These are phyloP conservation scores for Vitis hybrid DNA, from an alignment of 177 flowering plant species.

Conservation along the genomic window DNA sequence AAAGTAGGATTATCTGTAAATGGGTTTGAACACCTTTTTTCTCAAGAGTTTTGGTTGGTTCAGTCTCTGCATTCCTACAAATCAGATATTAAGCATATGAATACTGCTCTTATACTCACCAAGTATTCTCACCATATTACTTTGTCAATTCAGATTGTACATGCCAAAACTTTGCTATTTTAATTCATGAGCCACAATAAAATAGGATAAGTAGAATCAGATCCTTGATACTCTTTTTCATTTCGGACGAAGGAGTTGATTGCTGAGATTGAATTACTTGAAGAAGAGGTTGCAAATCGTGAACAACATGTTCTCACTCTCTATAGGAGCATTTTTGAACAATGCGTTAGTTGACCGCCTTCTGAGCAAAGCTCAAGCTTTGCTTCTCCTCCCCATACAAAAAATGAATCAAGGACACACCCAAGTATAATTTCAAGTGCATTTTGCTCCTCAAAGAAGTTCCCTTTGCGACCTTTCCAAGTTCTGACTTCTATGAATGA, in stretches of 20 bases:
- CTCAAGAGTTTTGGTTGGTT: not conserved
- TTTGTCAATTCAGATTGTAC: not conserved
- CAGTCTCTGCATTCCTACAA: not conserved
- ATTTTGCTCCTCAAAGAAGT: slow-evolving; percentile 82
- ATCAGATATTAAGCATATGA: not conserved
- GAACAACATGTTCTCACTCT: slow-evolving; percentile 86
- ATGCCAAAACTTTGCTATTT: too few species aligned
- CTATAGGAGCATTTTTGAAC: slow-evolving; percentile 71
- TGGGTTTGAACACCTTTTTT: not conserved
- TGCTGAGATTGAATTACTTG: slow-evolving; percentile 78
- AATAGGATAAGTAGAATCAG: not conserved
- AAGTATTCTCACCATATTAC: not conserved
- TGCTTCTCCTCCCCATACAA: slow-evolving; percentile 65
- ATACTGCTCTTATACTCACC: not conserved
- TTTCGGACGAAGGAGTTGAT: slow-evolving; percentile 71
- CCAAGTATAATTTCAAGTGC: slow-evolving; percentile 78
- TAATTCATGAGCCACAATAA: not conserved
- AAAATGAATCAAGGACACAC: slow-evolving; percentile 55
- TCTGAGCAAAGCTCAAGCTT: slow-evolving; percentile 62
- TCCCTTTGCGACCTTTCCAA: slow-evolving; percentile 62
- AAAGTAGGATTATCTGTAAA: not conserved
- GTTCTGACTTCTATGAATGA: slow-evolving; percentile 47
- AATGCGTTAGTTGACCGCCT: slow-evolving; percentile 53
- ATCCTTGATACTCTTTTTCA: not conserved
- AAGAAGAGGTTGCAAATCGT: slow-evolving; percentile 82